Evolutionary conservation across 1,139 yeast species (phyloP).

Genomic region (Saccharomyces hybrid): DNA sequence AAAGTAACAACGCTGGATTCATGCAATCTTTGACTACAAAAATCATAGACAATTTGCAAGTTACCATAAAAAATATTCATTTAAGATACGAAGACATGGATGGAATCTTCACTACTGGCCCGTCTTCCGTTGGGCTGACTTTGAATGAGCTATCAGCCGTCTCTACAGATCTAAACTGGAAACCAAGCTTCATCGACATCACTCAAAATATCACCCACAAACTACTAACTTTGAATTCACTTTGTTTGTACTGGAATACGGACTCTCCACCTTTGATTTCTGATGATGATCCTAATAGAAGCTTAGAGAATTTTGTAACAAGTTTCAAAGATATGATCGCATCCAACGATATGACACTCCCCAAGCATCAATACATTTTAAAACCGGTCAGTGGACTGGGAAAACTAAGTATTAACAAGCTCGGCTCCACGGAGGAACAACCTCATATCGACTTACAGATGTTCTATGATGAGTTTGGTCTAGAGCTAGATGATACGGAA

Average conservation of each 20-base stretch:
- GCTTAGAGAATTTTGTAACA: conserved; percentile 6
- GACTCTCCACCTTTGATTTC: conserved; percentile 39
- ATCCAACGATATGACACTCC: conserved; percentile 30
- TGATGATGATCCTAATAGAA: conserved; percentile 36
- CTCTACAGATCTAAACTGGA: conserved; percentile 81
- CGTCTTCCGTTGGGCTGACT: conserved; percentile 78
- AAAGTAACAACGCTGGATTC: conserved; percentile 71
- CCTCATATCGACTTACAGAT: conserved; percentile 77
- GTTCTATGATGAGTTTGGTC: conserved; percentile 78
- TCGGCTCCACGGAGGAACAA: conserved; percentile 55
- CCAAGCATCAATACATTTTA: conserved; percentile 55
- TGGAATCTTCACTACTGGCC: conserved; percentile 52
- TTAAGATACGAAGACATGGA: conserved; percentile 78
- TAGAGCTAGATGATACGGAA: conserved; percentile 77
- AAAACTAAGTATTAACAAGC: conserved; percentile 69
- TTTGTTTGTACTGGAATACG: conserved; percentile 84
- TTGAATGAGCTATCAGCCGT: conserved; percentile 85
- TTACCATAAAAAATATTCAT: conserved; percentile 89
- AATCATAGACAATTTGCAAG: conserved; percentile 85
- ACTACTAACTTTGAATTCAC: conserved; percentile 62
- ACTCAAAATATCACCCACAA: conserved; percentile 66
- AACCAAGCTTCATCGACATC: conserved; percentile 74
- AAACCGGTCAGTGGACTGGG: conserved; percentile 90
- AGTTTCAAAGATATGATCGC: conserved; percentile 37
- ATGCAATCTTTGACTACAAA: conserved; percentile 83